phyloP scores from a whole-genome alignment of 2,329 filamentous ascomycete species.

The Chaetomium strumarium region DNA sequence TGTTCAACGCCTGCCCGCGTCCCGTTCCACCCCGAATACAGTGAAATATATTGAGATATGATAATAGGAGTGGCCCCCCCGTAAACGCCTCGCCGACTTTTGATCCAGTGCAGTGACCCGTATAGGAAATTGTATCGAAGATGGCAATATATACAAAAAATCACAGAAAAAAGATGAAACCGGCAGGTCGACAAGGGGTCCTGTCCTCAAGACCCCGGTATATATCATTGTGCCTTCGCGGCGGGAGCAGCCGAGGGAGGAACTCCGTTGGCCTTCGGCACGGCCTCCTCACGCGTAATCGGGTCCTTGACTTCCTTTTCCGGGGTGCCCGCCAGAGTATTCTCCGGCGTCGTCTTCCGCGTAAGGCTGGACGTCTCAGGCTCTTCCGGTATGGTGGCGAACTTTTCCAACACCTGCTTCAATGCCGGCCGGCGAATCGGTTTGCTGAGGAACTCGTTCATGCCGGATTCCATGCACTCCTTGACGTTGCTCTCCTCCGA shows the following conservation, averaged over 20 bases:
- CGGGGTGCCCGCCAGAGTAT: constrained; percentile 17
- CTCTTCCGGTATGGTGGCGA: constrained; percentile 74
- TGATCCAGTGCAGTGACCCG: background rate
- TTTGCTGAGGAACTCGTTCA: constrained; percentile 81
- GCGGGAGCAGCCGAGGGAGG: background rate
- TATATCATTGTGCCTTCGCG: background rate
- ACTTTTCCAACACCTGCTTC: constrained; percentile 80
- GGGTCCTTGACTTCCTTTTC: constrained; percentile 13
- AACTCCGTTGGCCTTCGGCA: constrained; percentile 15
- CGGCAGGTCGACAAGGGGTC: background rate
- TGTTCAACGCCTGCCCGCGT: background rate
- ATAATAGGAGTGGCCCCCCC: background rate
- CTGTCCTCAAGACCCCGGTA: background rate
- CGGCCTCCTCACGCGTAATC: background rate
- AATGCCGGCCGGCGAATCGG: constrained; percentile 76
- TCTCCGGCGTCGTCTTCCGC: constrained; percentile 30
- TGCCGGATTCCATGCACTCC: constrained; percentile 81
- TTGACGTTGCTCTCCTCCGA: constrained; percentile 84
- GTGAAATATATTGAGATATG: too few species aligned
- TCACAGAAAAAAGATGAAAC: too few species aligned
- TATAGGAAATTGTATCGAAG: background rate
- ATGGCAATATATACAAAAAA: background rate
- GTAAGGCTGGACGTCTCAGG: constrained; percentile 38
- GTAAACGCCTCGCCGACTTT: constrained; percentile 3
- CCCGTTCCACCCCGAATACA: background rate